A percentile compares a stretch with the other conserved stretches of the same genome.
Conservation (phyloP, 192 early-diverging fungal species). For the Allomyces javanicus region DNA sequence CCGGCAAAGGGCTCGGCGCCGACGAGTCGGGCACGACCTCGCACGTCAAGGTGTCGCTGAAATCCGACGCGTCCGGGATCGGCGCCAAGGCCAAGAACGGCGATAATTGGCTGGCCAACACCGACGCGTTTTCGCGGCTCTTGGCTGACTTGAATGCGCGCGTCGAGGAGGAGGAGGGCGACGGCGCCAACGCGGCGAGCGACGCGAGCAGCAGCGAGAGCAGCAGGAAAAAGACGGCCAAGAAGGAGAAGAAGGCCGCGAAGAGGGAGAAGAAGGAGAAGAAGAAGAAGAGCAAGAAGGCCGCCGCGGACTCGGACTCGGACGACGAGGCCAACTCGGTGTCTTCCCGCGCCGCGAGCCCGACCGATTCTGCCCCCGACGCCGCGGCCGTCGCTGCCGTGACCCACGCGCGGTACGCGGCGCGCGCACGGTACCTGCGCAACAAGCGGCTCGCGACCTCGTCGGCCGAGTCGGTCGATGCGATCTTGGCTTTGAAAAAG, state of each 20-base stretch:
- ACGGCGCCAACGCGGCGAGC: not conserved
- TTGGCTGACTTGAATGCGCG: constrained; percentile 59
- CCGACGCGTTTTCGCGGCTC: constrained; percentile 62
- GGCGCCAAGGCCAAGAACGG: constrained; percentile 68
- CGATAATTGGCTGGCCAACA: constrained; percentile 91
- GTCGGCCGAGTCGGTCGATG: not conserved
- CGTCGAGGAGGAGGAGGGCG: constrained; percentile 12
- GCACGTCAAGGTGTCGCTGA: constrained; percentile 71
- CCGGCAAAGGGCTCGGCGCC: constrained; percentile 76
- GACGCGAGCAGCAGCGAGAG: constrained; percentile 2
- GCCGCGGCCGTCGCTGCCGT: not conserved
- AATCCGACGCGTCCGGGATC: constrained; percentile 72
- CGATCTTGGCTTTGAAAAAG: not conserved
- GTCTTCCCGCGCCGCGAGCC: too few species aligned
- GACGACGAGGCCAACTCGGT: too few species aligned
- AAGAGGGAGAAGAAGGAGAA: constrained; percentile 11
- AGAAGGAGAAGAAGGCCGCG: constrained; percentile 9
- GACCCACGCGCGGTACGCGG: not conserved
- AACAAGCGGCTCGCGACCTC: not conserved
- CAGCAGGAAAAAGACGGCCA: constrained; percentile 15
- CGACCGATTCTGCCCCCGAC: not conserved
- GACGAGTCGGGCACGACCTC: constrained; percentile 66
- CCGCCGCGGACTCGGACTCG: not conserved
- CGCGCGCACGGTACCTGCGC: not conserved
- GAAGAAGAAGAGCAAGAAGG: constrained; percentile 17